Base-by-base conservation (phyloP, 331 rosid species). In the Acacia concinna region DNA sequence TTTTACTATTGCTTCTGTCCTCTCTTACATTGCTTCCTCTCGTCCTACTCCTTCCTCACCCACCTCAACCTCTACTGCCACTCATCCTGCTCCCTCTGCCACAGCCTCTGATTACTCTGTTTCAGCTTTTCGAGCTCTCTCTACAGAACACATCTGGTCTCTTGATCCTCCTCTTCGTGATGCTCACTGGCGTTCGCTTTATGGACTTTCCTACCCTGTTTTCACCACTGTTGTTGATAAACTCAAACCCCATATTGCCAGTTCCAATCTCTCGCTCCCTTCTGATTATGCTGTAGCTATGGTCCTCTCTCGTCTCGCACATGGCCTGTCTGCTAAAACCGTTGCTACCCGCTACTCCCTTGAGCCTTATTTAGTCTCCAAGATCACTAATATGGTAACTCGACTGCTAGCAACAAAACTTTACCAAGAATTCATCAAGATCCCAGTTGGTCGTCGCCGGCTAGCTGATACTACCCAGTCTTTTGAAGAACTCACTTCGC, bases 131-230 rank as follows among this genome's bases (percentile, higher is more conserved):
- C 91, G 97, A 25, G 97, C 97, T 35, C 93, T 95, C 81, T 86
- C 97, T 52, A 92, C 98, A 0, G 97, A 95, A 44, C 96, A 91
- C 90, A 95, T 95, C 83, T 95, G 97, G 98, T 92, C 98, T 78
- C 93, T 94, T 0, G 95, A 94, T 49, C 89, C 97, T 76, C 97
- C 94, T 1, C 92, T 92, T 75, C 96, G 98, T 10, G 97, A 95
- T 44, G 93, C 97, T 18, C 97, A 87, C 20, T 95, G 97, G 97
- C 89, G 98, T 3, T 90, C 97, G 21, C 90, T 94, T 4, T 95
- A 92, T 81, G 98, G 98, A 56, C 86, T 95, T 30, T 95, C 97
- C 20, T 87, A 92, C 79, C 99, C 93, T 0, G 97, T 95, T 14
- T 95, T 95, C 88, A 92, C 97, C 56, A 92, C 94, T 34, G 92